phyloP scores from a whole-genome alignment of 1,284 basidiomycete genomes.

The Microstroma glucosiphilum region DNA sequence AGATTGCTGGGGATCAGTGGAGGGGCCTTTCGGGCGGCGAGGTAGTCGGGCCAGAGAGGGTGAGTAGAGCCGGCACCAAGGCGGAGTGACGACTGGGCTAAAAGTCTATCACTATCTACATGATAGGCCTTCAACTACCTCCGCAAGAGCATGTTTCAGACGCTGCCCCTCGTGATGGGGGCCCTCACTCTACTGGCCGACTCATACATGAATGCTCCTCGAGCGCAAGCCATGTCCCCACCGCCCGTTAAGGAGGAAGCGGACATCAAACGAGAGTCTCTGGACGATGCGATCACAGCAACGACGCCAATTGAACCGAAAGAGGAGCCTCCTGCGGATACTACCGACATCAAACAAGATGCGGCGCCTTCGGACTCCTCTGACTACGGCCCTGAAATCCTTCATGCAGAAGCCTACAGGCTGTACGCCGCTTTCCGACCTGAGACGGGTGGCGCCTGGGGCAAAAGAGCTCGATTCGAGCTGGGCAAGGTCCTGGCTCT shows the following conservation, averaged over 20 bases:
- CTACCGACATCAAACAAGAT: background rate
- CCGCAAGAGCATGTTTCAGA: slow-evolving; percentile 38
- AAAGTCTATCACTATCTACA: no score
- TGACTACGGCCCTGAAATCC: slow-evolving; percentile 21
- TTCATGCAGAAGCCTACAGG: slow-evolving; percentile 35
- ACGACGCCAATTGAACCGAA: background rate
- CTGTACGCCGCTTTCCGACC: slow-evolving; percentile 46
- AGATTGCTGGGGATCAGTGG: slow-evolving; percentile 65
- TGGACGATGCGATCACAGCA: background rate
- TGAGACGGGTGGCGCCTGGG: slow-evolving; percentile 46
- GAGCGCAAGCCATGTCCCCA: background rate
- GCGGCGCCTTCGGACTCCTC: background rate
- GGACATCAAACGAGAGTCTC: background rate
- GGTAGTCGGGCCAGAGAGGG: slow-evolving; percentile 64
- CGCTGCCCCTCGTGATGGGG: slow-evolving; percentile 40
- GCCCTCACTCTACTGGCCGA: slow-evolving; percentile 41
- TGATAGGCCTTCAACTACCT: slow-evolving; percentile 41
- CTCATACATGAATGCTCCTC: slow-evolving; percentile 29
- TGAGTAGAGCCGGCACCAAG: slow-evolving; percentile 21
- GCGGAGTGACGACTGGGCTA: background rate
- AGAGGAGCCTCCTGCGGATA: background rate
- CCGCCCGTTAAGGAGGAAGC: slow-evolving; percentile 2
- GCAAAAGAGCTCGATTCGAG: slow-evolving; percentile 38
- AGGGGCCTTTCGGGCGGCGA: slow-evolving; percentile 70
- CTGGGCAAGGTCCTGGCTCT: slow-evolving; percentile 38